phyloP scores from a whole-genome alignment of 2,329 filamentous ascomycete genomes.

The Penicillium sp. region DNA sequence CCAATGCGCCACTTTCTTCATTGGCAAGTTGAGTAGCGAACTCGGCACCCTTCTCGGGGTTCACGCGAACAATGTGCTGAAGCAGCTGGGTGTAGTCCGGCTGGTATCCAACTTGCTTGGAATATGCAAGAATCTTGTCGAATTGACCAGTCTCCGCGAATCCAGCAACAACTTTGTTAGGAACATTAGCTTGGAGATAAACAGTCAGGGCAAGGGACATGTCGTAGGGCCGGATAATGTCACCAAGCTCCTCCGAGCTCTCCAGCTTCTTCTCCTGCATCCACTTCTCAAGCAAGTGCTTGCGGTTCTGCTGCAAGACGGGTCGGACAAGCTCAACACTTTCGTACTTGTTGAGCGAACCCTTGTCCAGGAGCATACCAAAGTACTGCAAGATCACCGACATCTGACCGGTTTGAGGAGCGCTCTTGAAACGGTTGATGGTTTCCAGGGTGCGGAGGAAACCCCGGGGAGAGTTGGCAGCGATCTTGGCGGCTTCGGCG shows the following conservation, averaged over 20 bases:
- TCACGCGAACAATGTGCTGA: conserved; percentile 86
- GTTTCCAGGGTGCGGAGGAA: conserved; percentile 93
- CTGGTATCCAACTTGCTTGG: conserved; percentile 78
- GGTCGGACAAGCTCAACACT: conserved; percentile 90
- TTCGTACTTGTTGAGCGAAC: conserved; percentile 85
- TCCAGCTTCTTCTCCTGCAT: conserved; percentile 93
- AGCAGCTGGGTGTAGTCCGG: conserved; percentile 94
- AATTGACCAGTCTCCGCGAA: conserved; percentile 96
- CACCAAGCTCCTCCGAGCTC: conserved; percentile 93
- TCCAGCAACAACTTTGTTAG: conserved; percentile 91
- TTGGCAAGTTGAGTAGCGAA: conserved; percentile 92
- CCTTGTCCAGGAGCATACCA: conserved; percentile 94
- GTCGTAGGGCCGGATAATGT: conserved; percentile 87
- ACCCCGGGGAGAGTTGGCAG: conserved; percentile 91
- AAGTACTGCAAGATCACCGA: conserved; percentile 97
- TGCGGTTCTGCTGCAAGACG: conserved; percentile 88
- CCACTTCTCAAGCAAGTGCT: conserved; percentile 97
- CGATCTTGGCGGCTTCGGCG: conserved; percentile 87
- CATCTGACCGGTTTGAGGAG: conserved; percentile 71
- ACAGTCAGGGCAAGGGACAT: conserved; percentile 81
- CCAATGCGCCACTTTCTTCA: conserved; percentile 78
- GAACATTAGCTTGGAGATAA: conserved; percentile 85
- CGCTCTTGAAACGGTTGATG: conserved; percentile 90
- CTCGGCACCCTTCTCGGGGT: conserved; percentile 89
- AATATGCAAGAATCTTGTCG: conserved; percentile 92